Percentiles rank a stretch among this genome's conserved stretches.
Conservation (phyloP, 2,329 filamentous ascomycete species). For the Cercospora janseana region DNA sequence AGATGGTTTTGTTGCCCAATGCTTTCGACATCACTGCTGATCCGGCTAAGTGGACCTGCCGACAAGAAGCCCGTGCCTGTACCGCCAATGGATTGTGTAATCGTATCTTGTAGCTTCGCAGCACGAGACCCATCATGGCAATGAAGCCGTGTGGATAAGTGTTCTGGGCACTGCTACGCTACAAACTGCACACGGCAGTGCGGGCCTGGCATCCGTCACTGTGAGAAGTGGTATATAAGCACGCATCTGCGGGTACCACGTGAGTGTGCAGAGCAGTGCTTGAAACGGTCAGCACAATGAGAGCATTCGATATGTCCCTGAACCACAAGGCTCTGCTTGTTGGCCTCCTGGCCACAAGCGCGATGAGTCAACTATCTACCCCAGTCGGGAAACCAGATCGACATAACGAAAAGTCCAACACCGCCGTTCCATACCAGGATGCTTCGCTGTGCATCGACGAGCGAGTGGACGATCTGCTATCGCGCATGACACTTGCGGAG, state of each 20-base stretch:
- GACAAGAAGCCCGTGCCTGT: slow-evolving; percentile 5
- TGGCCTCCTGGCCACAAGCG: slow-evolving; percentile 6
- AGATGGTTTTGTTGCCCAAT: not conserved
- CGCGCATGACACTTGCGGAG: slow-evolving; percentile 50
- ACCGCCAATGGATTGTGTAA: slow-evolving; percentile 3
- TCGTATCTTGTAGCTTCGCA: not conserved
- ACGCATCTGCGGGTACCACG: not conserved
- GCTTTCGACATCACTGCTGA: not conserved
- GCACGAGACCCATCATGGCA: not conserved
- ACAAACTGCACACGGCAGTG: slow-evolving; percentile 1
- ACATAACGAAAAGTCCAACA: not conserved
- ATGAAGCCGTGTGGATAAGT: slow-evolving; percentile 11
- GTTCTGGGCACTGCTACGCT: slow-evolving; percentile 8
- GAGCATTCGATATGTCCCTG: not conserved
- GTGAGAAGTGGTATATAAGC: not conserved
- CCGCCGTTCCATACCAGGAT: slow-evolving; percentile 38
- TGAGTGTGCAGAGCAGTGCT: not conserved
- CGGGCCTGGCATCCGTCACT: slow-evolving; percentile 7
- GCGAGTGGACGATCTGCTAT: slow-evolving; percentile 49
- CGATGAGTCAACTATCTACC: slow-evolving; percentile 4
- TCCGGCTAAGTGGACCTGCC: slow-evolving; percentile 4
- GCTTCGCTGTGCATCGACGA: slow-evolving; percentile 45
- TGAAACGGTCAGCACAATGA: slow-evolving; percentile 4
- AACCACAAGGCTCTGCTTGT: slow-evolving; percentile 7
- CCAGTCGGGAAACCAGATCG: not conserved